Evolutionary conservation across 1,139 yeast species (phyloP), one percentile per base, ranked within the genome.

Genomic region (Nakaseomyces uthaithaninus): DNA sequence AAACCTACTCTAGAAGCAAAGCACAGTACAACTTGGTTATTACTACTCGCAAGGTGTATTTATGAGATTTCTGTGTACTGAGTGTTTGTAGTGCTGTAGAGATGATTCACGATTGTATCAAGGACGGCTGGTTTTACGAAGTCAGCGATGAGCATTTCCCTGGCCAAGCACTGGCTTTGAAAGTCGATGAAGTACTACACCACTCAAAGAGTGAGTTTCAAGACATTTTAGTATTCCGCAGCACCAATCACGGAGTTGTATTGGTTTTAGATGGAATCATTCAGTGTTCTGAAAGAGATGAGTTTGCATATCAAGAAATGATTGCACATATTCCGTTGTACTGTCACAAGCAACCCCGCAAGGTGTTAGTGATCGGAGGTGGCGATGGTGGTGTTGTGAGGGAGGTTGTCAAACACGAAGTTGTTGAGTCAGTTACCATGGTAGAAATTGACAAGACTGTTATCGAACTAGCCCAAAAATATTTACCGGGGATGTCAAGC

Each of bases 321-420:
- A 87, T 87, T 61, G 68, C 95, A 18, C 95, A 87, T 65, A 69
- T 87, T 54, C 93, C 95, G 8, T 59, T 87, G 64, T 82, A 80
- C 73, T 74, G 89, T 26, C 96, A 87, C 68, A 82, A 86, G 41
- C 71, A 78, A 65, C 96, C 96, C 33, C 82, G 81, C 67, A 77
- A 72, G 59, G 95, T 91, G 19, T 71, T 87, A 45, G 94, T 87
- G 42, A 79, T 87, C 59, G 96, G 96, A 42, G 96, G 96, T 47
- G 96, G 96, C 49, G 96, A 87, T 60, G 95, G 96, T 52, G 96
- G 96, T 60, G 95, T 86, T 38, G 71, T 87, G 55, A 75, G 96
- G 63, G 96, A 87, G 65, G 78, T 86, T 57, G 82, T 86, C 55
- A 87, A 89, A 64, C 96, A 89, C 63, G 69, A 69, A 1, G 60